Evolutionary conservation across 2,329 filamentous ascomycete species (phyloP), one percentile per base, ranked within the genome.

Genomic region (Bisporella sp.): DNA sequence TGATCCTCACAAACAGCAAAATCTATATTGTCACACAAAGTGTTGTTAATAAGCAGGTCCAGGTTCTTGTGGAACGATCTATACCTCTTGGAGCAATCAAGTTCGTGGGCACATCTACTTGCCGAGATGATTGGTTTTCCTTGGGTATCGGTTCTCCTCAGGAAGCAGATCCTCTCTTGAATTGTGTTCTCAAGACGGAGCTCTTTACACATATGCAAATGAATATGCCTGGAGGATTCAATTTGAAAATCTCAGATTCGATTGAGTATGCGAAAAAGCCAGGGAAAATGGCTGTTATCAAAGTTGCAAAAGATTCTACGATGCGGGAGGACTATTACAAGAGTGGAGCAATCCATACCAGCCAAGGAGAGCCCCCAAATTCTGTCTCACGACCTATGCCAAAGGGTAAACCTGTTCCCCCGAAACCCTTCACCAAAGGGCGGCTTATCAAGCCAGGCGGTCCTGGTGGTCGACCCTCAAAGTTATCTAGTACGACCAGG

Each of bases 211-310:
- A 96, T 56, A 83, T 99, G 72, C 82, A 85, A 64, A 83, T 81
- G 46, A 82, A 83, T 47, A 87, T 95, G 69, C 84, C 87, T 43
- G 64, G 87, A 6, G 84, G 87, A 7, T 79, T 95, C 64, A 89
- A 84, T 64, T 71, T 99, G 45, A 89, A 87, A 69, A 85, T 97
- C 55, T 81, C 74, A n/a, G 85, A 93, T 31, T 78, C 77, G 52
- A 91, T 99, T 59, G 89, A 96, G 66, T 99, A 96, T 69, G 91
- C 92, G 65, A 99, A 97, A 78, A 99, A 99, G 71, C 93, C 93
- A 1, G 89, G 89, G 49, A 99, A 99, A 73, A 79, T 89, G 67
- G 87, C 92, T 48, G 71, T 82, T 5, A 87, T 99, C 64, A 97
- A 97, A 73, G 88, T 88, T 6, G 65, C 95, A 54, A 96, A 95